Percentiles rank a stretch among this genome's conserved stretches.
Evolutionary conservation across 73 alveolate species (phyloP).

Genomic region (Blepharisma japonicum): DNA sequence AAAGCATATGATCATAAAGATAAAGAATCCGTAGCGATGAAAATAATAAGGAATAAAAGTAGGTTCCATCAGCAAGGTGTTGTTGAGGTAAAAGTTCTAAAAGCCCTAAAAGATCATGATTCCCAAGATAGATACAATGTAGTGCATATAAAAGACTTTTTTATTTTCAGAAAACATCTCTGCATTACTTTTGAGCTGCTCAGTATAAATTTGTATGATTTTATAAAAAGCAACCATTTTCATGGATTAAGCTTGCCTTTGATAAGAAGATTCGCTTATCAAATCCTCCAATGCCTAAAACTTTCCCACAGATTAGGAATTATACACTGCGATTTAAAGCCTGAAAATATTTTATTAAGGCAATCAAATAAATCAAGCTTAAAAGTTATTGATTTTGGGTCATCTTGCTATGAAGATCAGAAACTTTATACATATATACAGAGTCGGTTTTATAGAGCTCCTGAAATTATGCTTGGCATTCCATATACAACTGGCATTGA

Average conservation of each 20-base stretch:
- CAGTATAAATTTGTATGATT: slow-evolving; percentile 71
- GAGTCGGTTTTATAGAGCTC: slow-evolving; percentile 16
- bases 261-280: slow-evolving; percentile 77
- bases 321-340: slow-evolving; percentile 91
- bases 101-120: slow-evolving; percentile 21
- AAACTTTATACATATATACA: slow-evolving; percentile 31
- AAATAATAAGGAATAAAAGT: slow-evolving; percentile 14
- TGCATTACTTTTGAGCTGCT: slow-evolving; percentile 76
- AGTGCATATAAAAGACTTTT: slow-evolving; percentile 62
- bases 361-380: slow-evolving; percentile 58
- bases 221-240: slow-evolving; percentile 64
- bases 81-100: slow-evolving; percentile 23
- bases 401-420: slow-evolving; percentile 27
- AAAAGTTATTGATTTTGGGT: slow-evolving; percentile 88
- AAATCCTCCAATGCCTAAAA: slow-evolving; percentile 67
- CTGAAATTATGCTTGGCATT: slow-evolving; percentile 19
- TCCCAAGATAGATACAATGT: slow-evolving; percentile 26
- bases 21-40: slow-evolving; percentile 10
- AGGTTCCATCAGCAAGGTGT: slow-evolving; percentile 15
- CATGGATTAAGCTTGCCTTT: slow-evolving; percentile 62
- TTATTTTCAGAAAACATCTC: slow-evolving; percentile 59
- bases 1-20: slow-evolving; percentile 22
- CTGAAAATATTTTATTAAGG: slow-evolving; percentile 84
- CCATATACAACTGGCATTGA: not conserved
- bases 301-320: slow-evolving; percentile 57